Conservation (phyloP, 148 eudicot genomes). For the Limonium bicolor region DNA sequence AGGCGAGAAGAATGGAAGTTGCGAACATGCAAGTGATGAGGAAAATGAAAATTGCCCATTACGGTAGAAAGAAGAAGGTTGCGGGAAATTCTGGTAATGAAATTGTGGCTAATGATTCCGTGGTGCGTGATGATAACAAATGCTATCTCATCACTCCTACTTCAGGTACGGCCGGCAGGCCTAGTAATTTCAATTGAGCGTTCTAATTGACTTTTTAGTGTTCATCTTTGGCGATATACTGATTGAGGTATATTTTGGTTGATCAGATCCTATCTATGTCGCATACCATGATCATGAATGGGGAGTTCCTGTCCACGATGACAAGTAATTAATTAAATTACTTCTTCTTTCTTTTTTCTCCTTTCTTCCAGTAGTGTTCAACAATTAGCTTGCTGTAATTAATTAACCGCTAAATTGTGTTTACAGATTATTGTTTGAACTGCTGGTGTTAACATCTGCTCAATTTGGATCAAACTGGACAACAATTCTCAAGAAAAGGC, state of each 20-base stretch:
- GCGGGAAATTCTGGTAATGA: constrained; percentile 6
- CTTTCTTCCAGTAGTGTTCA: background rate
- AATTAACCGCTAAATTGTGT: background rate
- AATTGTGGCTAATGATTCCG: background rate
- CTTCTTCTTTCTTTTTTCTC: background rate
- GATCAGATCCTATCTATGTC: constrained; percentile 55
- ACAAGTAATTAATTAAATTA: constrained; percentile 27
- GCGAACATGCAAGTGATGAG: constrained; percentile 18
- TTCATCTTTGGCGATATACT: background rate
- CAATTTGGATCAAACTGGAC: constrained; percentile 77
- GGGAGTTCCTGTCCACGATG: constrained; percentile 83
- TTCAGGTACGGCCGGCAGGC: constrained; percentile 11
- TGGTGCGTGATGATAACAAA: constrained; percentile 8
- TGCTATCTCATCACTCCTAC: constrained; percentile 20
- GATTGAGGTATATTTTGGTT: background rate
- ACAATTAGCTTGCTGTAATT: background rate
- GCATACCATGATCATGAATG: constrained; percentile 89
- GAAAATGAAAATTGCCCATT: constrained; percentile 28
- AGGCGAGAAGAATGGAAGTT: constrained; percentile 18
- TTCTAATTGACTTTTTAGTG: background rate
- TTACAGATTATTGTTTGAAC: constrained; percentile 44
- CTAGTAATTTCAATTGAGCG: too few relatives aligned
- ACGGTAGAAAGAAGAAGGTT: constrained; percentile 19
- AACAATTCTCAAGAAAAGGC: constrained; percentile 42
- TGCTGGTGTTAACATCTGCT: constrained; percentile 44